Evolutionary conservation across 805 yeast species (phyloP).

Genomic region (Yarrowia sp.): DNA sequence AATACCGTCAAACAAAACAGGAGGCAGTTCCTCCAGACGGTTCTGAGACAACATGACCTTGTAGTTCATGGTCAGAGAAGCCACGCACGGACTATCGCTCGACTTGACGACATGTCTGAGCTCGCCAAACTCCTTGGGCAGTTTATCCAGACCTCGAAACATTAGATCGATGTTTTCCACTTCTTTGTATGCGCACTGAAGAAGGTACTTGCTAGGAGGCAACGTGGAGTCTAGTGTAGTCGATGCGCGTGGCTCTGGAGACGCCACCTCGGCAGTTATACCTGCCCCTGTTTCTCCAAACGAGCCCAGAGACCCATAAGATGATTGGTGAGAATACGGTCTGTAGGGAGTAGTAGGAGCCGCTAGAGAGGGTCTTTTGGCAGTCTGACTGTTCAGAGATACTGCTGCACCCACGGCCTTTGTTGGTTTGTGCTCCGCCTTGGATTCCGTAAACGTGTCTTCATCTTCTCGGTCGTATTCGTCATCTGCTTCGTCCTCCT

Average conservation of each 20-base stretch:
- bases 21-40: conserved; percentile 34
- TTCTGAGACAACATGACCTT: conserved; percentile 39
- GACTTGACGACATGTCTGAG: conserved; percentile 36
- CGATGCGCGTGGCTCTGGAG: neutral
- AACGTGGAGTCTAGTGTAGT: neutral
- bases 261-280: neutral
- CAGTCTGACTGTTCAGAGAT: neutral
- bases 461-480: neutral
- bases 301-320: neutral
- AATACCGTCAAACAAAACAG: conserved; percentile 37
- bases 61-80: conserved; percentile 33
- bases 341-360: conserved; percentile 15
- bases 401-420: too few species aligned
- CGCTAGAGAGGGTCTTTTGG: neutral
- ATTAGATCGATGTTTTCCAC: conserved; percentile 31
- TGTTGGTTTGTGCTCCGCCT: too few species aligned
- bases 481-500: neutral
- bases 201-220: neutral
- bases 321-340: neutral
- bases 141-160: conserved; percentile 32
- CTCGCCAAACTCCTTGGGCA: conserved; percentile 42
- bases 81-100: conserved; percentile 29
- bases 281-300: conserved; percentile 23
- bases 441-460: too few species aligned
- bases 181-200: conserved; percentile 28